These are phyloP conservation scores for Wallemia hederae DNA, from an alignment of 1,284 basidiomycete genomes.

Conservation along the genomic window DNA sequence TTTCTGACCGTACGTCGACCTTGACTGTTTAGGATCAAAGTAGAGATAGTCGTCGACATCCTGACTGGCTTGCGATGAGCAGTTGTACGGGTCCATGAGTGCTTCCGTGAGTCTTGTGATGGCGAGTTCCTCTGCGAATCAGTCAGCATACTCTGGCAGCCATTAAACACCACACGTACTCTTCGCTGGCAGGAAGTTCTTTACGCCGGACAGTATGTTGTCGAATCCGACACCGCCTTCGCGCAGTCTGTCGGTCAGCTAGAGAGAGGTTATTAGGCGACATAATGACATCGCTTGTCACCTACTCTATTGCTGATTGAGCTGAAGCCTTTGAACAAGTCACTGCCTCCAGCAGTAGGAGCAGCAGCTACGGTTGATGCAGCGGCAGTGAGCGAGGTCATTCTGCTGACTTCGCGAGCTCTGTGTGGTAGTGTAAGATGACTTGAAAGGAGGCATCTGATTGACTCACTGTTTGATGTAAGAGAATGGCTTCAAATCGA, in stretches of 20 bases:
- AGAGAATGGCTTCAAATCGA: slow-evolving; percentile 55
- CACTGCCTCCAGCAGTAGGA: slow-evolving; percentile 20
- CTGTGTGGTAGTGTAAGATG: neutral
- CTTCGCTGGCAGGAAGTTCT: slow-evolving; percentile 86
- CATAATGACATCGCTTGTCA: slow-evolving; percentile 4
- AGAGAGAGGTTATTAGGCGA: slow-evolving; percentile 2
- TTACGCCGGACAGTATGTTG: slow-evolving; percentile 86
- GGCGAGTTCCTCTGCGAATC: slow-evolving; percentile 35
- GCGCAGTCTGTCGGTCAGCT: slow-evolving; percentile 75
- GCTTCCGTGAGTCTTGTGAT: slow-evolving; percentile 81
- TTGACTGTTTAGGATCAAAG: slow-evolving; percentile 62
- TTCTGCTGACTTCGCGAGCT: slow-evolving; percentile 30
- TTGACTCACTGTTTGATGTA: slow-evolving; percentile 55
- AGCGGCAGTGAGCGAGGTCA: slow-evolving; percentile 44
- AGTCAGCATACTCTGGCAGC: too few relatives aligned
- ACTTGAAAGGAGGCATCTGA: too few relatives aligned
- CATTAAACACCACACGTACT: slow-evolving; percentile 16
- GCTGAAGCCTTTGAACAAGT: slow-evolving; percentile 71
- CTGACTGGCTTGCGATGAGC: slow-evolving; percentile 66
- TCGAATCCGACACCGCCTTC: slow-evolving; percentile 53
- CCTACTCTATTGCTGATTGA: slow-evolving; percentile 61
- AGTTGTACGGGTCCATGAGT: slow-evolving; percentile 79
- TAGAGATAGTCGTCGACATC: slow-evolving; percentile 92
- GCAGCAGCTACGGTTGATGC: slow-evolving; percentile 22
- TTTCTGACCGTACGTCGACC: slow-evolving; percentile 15